Conservation (phyloP, 148 eudicot genomes). For the Amaranthus cruentus region DNA sequence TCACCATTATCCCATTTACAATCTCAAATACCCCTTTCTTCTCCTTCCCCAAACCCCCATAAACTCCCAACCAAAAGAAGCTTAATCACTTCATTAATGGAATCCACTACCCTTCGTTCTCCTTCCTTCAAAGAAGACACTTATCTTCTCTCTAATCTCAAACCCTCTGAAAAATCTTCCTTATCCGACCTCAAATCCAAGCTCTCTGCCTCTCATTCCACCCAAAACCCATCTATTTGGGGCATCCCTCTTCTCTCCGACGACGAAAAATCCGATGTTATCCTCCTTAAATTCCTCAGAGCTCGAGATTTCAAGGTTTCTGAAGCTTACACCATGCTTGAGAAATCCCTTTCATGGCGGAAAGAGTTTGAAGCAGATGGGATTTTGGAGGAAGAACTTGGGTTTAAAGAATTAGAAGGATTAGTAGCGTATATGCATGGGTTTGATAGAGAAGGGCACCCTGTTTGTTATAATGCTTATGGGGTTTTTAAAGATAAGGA, state of each 20-base stretch:
- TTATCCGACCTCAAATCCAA: constrained; percentile 46
- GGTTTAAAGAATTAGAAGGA: constrained; percentile 73
- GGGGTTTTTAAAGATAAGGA: constrained; percentile 88
- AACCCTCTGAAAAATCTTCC: constrained; percentile 50
- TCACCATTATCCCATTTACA: constrained; percentile 27
- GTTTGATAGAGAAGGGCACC: constrained; percentile 67
- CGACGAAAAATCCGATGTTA: constrained; percentile 53
- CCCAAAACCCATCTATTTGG: constrained; percentile 56
- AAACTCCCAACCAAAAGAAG: constrained; percentile 34
- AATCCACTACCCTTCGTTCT: constrained; percentile 42
- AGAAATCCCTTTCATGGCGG: constrained; percentile 55
- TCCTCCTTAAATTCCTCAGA: constrained; percentile 72
- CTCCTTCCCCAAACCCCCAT: constrained; percentile 32
- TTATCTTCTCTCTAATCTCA: constrained; percentile 53
- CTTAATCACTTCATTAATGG: constrained; percentile 55
- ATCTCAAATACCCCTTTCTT: constrained; percentile 15
- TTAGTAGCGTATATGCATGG: constrained; percentile 91
- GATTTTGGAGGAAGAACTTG: constrained; percentile 61
- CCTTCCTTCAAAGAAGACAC: constrained; percentile 86
- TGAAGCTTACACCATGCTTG: constrained; percentile 58
- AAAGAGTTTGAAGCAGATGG: constrained; percentile 57
- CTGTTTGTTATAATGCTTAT: constrained; percentile 86
- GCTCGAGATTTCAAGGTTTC: constrained; percentile 69
- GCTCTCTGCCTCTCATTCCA: constrained; percentile 30
- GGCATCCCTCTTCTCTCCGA: constrained; percentile 39